Conservation (phyloP, 805 yeast species). For the Schizosaccharomyces japonicus region DNA sequence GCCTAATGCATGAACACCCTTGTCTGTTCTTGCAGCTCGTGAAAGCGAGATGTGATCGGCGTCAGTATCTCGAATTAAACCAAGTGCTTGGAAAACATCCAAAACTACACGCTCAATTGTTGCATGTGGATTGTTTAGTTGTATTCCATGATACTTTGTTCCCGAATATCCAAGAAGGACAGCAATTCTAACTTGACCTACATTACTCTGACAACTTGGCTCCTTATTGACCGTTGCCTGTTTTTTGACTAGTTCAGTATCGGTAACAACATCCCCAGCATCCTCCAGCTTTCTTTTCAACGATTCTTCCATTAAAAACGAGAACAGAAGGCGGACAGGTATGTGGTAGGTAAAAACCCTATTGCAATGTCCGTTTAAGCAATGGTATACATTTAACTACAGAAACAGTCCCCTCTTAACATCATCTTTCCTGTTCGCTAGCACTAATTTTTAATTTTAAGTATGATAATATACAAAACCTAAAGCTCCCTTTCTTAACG, state of each 20-base stretch:
- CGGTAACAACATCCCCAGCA: neutral
- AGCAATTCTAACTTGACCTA: constrained; percentile 36
- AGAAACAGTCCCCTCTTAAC: no score
- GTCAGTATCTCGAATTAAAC: constrained; percentile 66
- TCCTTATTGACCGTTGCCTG: neutral
- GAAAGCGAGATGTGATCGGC: constrained; percentile 55
- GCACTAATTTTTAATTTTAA: no score
- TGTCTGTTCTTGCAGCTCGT: constrained; percentile 49
- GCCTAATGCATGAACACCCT: constrained; percentile 96
- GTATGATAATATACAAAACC: no score
- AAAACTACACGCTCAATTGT: constrained; percentile 82
- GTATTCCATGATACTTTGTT: constrained; percentile 92
- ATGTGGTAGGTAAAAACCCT: no score
- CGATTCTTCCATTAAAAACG: neutral
- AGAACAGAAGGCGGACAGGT: no score
- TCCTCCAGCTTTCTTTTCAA: neutral
- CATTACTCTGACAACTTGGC: no score
- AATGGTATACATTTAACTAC: no score
- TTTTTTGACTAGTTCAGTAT: neutral
- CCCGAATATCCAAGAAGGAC: constrained; percentile 86
- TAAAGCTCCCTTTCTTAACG: no score
- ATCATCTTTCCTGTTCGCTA: no score
- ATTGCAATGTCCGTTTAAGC: no score
- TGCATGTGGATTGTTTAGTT: constrained; percentile 61
- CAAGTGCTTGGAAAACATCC: constrained; percentile 59